Conservation (phyloP, 495 filamentous ascomycete species). For the Stereocaulon alpinum region DNA sequence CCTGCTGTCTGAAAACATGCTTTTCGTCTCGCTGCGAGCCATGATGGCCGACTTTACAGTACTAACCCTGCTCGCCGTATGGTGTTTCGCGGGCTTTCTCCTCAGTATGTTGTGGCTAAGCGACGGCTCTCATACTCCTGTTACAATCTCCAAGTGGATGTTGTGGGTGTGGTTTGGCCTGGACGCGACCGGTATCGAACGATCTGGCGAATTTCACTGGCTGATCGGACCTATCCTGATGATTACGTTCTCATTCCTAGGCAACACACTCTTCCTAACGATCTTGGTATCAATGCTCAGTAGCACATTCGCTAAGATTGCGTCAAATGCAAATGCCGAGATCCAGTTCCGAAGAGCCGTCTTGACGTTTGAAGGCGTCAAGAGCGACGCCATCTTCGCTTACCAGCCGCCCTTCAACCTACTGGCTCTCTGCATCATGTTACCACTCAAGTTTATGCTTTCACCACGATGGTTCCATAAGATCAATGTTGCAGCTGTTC, state of each 20-base stretch:
- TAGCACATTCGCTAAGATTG: conserved; percentile 59
- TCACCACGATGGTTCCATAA: conserved; percentile 69
- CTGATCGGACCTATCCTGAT: conserved; percentile 58
- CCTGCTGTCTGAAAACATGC: conserved; percentile 60
- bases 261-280: conserved; percentile 67
- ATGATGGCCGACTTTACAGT: conserved; percentile 67
- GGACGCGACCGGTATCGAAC: conserved; percentile 59
- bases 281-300: conserved; percentile 67
- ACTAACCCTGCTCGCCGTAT: conserved; percentile 52
- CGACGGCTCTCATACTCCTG: conserved; percentile 31
- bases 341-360: conserved; percentile 63
- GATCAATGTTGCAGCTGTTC: conserved; percentile 56
- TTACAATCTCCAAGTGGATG: conserved; percentile 68
- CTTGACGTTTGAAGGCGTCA: conserved; percentile 66
- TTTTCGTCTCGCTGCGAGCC: conserved; percentile 58
- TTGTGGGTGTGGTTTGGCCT: conserved; percentile 73
- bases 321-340: conserved; percentile 53
- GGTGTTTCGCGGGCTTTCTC: conserved; percentile 66
- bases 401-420: conserved; percentile 68
- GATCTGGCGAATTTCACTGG: conserved; percentile 54
- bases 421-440: conserved; percentile 49
- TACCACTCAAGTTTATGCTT: conserved; percentile 55
- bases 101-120: conserved; percentile 60
- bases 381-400: conserved; percentile 61
- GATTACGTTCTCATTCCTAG: conserved; percentile 62